Evolutionary conservation across 192 early-diverging fungal genomes (phyloP), one percentile per base, ranked within the genome.

Genomic region (Mortierella hygrophila): DNA sequence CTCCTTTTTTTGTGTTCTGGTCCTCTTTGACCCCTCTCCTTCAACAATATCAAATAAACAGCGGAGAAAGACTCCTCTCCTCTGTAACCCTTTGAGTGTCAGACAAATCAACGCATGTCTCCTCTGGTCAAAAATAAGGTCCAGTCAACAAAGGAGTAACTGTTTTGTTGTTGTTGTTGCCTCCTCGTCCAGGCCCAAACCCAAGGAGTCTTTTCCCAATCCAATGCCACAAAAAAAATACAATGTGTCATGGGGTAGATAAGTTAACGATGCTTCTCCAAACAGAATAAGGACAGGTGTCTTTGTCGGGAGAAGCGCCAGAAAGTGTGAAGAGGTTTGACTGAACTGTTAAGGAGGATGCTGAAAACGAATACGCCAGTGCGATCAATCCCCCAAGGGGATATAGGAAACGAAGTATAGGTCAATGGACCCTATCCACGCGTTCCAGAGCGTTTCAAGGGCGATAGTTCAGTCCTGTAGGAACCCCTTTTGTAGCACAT

Each of bases 41-140:
- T 65, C 26, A 10, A 32, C 3, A 65, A 65, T 26, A 65, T 52
- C 3, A 65, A 29, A 65, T 4, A 65, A 65, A 65, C 26, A 65
- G 60, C 60, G 60, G 60, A 32, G 60, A 32, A 65, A 32, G 60
- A 32, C 60, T 60, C 55, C 26, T 29, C 60, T n/a, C 44, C 11
- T 46, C 44, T 32, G 26, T 65, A 10, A 65, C 60, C 60, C 60
- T 65, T 65, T 65, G 60, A 65, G 60, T 65, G 60, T 65, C 29
- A 65, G 60, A 65, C 60, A 26, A 60, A 29, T 65, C 29, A 26
- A 29, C 32, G 26, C 4, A 23, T 60, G 6, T 46, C 16, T 5
- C 55, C 29, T 65, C 15, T 65, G 60, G 29, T 35, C 29, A 65
- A 65, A 65, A 65, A n/a, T 20, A n/a, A 65, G 9, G 26, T 65